These are phyloP conservation scores for Crithidia brevicula DNA, from an alignment of 208 protist species.

Conservation along the genomic window DNA sequence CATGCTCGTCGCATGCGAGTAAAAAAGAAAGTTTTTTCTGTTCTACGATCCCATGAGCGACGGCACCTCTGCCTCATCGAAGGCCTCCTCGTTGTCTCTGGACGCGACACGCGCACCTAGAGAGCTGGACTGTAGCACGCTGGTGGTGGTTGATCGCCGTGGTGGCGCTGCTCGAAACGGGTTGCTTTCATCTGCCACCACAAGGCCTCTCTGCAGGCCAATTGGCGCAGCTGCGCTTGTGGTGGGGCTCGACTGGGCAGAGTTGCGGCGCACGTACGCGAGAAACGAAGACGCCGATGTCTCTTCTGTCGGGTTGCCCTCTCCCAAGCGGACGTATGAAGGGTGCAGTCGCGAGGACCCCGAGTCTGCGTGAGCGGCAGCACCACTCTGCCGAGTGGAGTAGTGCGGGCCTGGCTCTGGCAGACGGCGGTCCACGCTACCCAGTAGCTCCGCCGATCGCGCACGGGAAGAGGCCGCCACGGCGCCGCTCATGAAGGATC, in stretches of 20 bases:
- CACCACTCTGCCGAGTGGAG: not conserved
- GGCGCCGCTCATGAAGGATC: no score
- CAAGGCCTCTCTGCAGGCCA: not conserved
- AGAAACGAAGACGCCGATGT: not conserved
- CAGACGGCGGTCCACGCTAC: conserved; percentile 10
- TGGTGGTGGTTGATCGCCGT: conserved; percentile 12
- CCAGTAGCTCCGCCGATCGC: conserved; percentile 29
- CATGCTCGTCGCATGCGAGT: no score
- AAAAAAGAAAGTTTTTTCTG: not conserved
- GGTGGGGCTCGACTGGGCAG: not conserved
- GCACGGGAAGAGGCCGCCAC: conserved; percentile 1
- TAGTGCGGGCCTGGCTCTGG: not conserved
- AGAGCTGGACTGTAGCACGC: not conserved
- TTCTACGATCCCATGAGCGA: conserved; percentile 27
- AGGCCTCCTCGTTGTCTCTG: conserved; percentile 2
- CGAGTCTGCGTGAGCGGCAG: not conserved
- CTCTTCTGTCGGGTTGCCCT: not conserved
- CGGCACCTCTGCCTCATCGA: conserved; percentile 27
- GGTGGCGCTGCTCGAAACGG: not conserved
- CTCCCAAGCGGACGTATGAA: not conserved
- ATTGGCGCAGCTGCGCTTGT: not conserved
- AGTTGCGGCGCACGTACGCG: not conserved
- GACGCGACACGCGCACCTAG: not conserved
- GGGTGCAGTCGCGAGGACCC: not conserved
- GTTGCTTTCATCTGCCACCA: not conserved